Conservation (phyloP, 805 yeast genomes). For the Brettanomyces custersianus region DNA sequence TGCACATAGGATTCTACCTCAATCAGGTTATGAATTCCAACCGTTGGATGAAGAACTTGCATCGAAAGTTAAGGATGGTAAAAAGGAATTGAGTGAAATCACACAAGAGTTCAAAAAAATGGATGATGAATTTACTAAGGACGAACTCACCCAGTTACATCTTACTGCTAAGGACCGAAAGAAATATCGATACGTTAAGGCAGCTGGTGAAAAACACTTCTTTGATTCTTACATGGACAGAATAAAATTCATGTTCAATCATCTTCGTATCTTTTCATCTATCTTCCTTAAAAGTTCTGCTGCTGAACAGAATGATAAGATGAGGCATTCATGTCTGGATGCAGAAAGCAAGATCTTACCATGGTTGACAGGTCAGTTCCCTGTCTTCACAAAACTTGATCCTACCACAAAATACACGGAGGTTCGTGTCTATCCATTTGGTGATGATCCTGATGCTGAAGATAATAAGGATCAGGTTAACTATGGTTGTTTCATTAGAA, state of each 20-base stretch:
- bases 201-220: constrained; percentile 14
- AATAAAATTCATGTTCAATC: constrained; percentile 17
- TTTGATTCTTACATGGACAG: constrained; percentile 19
- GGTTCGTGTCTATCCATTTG: constrained; percentile 7
- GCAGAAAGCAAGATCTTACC: constrained; percentile 25
- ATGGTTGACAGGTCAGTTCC: constrained; percentile 32
- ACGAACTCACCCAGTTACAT: constrained; percentile 16
- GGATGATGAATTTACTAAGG: constrained; percentile 14
- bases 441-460: constrained; percentile 4
- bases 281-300: constrained; percentile 12
- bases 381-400: constrained; percentile 30
- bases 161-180: constrained; percentile 18
- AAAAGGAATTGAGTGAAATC: not conserved
- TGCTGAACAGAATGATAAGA: not conserved
- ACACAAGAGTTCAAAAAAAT: constrained; percentile 7
- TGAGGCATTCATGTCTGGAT: not conserved
- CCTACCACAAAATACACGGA: constrained; percentile 9
- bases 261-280: constrained; percentile 19
- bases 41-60: not conserved
- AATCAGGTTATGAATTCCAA: not conserved
- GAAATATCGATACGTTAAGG: constrained; percentile 11
- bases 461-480: constrained; percentile 2
- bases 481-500: constrained; percentile 21
- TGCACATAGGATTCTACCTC: not conserved
- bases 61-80: not conserved